Percentiles rank a stretch among this genome's conserved stretches.
These are phyloP conservation scores for Brassica incana DNA, from an alignment of 345 rosid genomes.

Conservation along the genomic window DNA sequence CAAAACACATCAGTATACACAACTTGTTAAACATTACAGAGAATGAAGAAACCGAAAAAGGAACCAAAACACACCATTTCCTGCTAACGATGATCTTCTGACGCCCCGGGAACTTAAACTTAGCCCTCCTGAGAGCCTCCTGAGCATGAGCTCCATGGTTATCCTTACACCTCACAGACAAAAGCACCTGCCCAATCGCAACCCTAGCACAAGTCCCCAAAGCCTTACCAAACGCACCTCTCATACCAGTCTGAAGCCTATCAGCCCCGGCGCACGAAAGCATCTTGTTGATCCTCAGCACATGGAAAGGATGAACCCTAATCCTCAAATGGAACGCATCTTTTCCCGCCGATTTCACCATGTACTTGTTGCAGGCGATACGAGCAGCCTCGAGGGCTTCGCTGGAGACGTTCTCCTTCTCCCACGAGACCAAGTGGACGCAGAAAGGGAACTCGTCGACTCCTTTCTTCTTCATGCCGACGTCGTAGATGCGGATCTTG, in stretches of 20 bases:
- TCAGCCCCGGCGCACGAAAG: neutral
- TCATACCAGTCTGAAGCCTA: slow-evolving; percentile 1
- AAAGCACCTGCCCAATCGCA: neutral
- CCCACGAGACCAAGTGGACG: neutral
- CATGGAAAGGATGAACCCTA: neutral
- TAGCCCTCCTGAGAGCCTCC: neutral
- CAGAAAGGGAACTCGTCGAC: neutral
- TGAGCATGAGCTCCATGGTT: neutral
- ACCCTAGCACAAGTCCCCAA: neutral
- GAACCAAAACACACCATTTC: neutral
- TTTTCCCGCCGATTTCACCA: neutral
- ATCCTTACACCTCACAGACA: slow-evolving; percentile 1
- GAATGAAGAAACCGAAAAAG: too few species aligned
- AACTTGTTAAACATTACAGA: too few species aligned
- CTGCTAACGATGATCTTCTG: neutral
- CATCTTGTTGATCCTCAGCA: neutral
- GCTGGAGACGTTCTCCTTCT: neutral
- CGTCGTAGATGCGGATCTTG: neutral
- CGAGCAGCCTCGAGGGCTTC: neutral
- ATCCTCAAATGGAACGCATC: neutral
- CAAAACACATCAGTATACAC: neutral
- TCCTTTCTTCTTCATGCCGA: neutral
- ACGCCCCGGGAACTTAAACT: neutral
- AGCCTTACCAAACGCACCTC: neutral
- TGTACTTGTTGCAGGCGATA: neutral